Conservation (phyloP, 2,329 filamentous ascomycete genomes). For the Fonsecaea monophora region DNA sequence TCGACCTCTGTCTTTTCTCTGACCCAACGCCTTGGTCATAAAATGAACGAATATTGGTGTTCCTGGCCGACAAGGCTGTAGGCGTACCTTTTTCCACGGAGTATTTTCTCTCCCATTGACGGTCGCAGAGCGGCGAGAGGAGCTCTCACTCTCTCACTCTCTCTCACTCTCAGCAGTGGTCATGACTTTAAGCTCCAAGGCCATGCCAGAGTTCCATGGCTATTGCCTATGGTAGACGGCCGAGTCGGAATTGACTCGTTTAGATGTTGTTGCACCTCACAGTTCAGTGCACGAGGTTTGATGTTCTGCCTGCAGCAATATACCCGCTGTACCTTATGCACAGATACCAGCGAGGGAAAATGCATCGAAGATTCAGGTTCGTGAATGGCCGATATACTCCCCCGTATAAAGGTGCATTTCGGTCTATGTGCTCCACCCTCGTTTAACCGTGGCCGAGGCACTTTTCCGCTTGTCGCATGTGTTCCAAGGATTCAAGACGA, state of each 20-base stretch:
- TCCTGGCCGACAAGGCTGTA: neutral
- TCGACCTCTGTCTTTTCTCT: neutral
- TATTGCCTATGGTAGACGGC: too few relatives aligned
- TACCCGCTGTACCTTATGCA: too few relatives aligned
- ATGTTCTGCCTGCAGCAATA: too few relatives aligned
- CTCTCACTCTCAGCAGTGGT: too few relatives aligned
- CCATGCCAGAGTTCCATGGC: too few relatives aligned
- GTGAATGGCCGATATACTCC: neutral
- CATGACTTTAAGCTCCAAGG: too few relatives aligned
- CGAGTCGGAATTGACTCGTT: too few relatives aligned
- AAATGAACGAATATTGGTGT: neutral
- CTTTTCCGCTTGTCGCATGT: neutral
- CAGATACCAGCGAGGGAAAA: neutral
- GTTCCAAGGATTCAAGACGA: neutral
- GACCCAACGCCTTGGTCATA: neutral
- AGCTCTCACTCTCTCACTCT: too few relatives aligned
- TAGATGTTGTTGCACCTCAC: too few relatives aligned
- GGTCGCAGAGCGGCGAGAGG: too few relatives aligned
- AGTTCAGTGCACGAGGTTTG: too few relatives aligned
- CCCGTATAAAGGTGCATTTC: neutral
- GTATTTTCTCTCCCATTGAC: too few relatives aligned
- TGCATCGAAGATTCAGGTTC: neutral
- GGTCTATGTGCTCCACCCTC: neutral
- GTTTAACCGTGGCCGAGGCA: neutral
- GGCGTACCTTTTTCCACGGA: neutral